phyloP scores from a whole-genome alignment of 2,329 filamentous ascomycete genomes.

The Sporothrix brasiliensis region DNA sequence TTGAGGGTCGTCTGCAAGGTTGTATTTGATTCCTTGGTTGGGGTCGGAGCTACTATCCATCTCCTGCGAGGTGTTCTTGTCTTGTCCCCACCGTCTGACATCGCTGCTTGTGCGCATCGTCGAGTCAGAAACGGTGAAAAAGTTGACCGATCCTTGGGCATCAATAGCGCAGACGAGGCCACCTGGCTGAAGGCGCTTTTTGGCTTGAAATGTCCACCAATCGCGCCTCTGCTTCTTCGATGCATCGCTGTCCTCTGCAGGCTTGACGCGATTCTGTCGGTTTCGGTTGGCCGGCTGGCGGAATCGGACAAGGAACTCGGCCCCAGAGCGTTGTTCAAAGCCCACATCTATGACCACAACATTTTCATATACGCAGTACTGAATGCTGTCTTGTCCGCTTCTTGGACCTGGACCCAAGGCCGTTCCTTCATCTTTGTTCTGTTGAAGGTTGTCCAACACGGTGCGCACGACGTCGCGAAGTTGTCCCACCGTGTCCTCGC shows the following conservation, averaged over 20 bases:
- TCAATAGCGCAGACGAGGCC: slow-evolving; percentile 55
- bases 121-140: slow-evolving; percentile 47
- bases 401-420: not conserved
- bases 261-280: not conserved
- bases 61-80: not conserved
- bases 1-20: slow-evolving; percentile 42
- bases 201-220: slow-evolving; percentile 54
- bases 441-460: slow-evolving; percentile 45
- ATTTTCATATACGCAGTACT: slow-evolving; percentile 46
- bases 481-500: slow-evolving; percentile 59
- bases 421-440: not conserved
- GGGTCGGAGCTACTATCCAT: slow-evolving; percentile 6
- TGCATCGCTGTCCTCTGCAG: not conserved
- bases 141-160: slow-evolving; percentile 45
- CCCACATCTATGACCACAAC: slow-evolving; percentile 41
- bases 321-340: slow-evolving; percentile 47
- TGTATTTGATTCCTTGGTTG: slow-evolving; percentile 29
- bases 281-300: slow-evolving; percentile 47
- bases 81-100: no score
- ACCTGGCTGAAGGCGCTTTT: slow-evolving; percentile 54
- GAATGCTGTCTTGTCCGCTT: slow-evolving; percentile 39
- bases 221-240: slow-evolving; percentile 44
- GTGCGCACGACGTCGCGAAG: slow-evolving; percentile 53
- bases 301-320: slow-evolving; percentile 52
- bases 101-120: slow-evolving; percentile 34